These are phyloP conservation scores for Seminavis robusta DNA, from an alignment of 108 stramenopile genomes.

Conservation along the genomic window DNA sequence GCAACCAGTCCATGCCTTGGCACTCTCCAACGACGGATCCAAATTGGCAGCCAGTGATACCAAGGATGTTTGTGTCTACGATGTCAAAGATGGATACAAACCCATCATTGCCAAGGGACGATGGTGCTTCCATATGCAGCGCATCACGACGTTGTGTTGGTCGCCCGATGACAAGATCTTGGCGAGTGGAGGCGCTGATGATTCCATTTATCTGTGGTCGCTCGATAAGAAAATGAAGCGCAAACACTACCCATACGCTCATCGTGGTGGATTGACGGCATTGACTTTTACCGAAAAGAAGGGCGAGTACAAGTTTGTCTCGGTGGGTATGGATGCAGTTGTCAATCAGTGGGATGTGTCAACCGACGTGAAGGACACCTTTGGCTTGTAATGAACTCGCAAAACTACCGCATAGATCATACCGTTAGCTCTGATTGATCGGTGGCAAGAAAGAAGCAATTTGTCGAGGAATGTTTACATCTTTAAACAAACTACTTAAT, in stretches of 20 bases:
- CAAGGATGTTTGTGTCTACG: slow-evolving; percentile 77
- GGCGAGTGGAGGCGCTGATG: slow-evolving; percentile 80
- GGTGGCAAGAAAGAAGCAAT: no score
- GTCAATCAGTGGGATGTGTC: slow-evolving; percentile 81
- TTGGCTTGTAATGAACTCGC: no score
- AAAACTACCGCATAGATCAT: no score
- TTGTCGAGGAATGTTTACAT: no score
- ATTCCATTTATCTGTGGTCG: slow-evolving; percentile 79
- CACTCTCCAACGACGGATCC: slow-evolving; percentile 78
- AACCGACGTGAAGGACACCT: slow-evolving; percentile 64
- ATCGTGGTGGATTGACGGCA: slow-evolving; percentile 79
- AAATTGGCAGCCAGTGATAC: slow-evolving; percentile 84
- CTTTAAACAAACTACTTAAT: no score
- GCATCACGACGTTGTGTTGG: slow-evolving; percentile 69
- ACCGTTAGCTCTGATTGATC: no score
- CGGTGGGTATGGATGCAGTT: slow-evolving; percentile 87
- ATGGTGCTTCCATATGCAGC: slow-evolving; percentile 86
- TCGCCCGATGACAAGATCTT: slow-evolving; percentile 63
- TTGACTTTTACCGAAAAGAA: slow-evolving; percentile 38
- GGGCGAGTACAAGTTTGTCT: slow-evolving; percentile 58
- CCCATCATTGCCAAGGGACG: slow-evolving; percentile 52
- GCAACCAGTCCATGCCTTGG: slow-evolving; percentile 80
- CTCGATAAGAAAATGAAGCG: slow-evolving; percentile 66
- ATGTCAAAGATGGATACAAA: slow-evolving; percentile 29
- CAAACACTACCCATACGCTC: slow-evolving; percentile 78